Base-by-base conservation (phyloP, 1,139 yeast genomes). In the Saccharomyces hybrid region DNA sequence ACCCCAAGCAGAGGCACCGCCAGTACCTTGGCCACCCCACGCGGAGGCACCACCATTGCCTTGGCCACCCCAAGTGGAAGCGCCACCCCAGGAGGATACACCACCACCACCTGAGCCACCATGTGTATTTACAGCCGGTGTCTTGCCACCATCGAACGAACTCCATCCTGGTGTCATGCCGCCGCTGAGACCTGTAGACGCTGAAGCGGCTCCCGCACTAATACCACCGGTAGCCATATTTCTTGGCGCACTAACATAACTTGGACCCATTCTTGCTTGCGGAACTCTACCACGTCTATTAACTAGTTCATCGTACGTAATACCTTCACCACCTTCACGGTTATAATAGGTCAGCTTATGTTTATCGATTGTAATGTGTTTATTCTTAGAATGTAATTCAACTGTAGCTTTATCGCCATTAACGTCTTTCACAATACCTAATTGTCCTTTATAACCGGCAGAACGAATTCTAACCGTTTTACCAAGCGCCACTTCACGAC, bases 391-490 rank as follows among this genome's bases (percentile, higher is more conserved):
- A 71, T 93, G 98, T 61, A 93, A 79, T 72, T 93, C 99, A 50
- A 93, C 87, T 58, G 98, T 81, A 2, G 98, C 98, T 64, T 79
- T 81, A 21, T 85, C 86, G 58, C 95, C 99, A 63, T 90, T 95
- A 12, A 96, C 88, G 68, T 93, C 98, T 59, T 88, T 87, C 47
- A 95, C 90, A 62, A 88, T 87, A 68, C 99, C 99, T 76, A 86
- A 84, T 63, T 90, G 81, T 47, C 99, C 98, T 73, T 93, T 95
- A 72, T 91, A 89, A 59, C 91, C 91, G 5, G 98, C 97, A 9
- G 84, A 76, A 64, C 87, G 83, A 51, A 95, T 87, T 58, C 91
- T 83, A 31, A 93, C 97, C 56, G 88, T 86, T 67, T 88, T 89
- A 61, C 88, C 87, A 46, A 91, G 66, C 46, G 93, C 82, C 52